Percentiles rank a stretch among this genome's conserved stretches.
phyloP scores from a whole-genome alignment of 2,329 filamentous ascomycete species.

The Daldinia sp. region DNA sequence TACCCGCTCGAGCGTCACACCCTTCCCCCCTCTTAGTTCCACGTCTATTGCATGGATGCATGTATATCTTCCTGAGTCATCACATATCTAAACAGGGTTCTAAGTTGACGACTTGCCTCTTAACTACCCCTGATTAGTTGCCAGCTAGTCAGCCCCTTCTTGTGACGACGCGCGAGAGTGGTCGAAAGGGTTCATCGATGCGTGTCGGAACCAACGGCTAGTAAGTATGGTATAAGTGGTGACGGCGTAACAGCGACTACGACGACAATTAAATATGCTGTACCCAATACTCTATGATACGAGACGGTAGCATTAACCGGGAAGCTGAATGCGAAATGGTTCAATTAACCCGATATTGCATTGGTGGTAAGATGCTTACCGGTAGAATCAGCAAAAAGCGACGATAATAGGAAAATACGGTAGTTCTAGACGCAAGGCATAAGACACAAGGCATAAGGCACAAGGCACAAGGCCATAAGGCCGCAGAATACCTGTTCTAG shows the following conservation, averaged over 20 bases:
- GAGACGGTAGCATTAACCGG: constrained; percentile 13
- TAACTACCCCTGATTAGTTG: no score
- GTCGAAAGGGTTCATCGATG: constrained; percentile 9
- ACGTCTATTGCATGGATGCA: neutral
- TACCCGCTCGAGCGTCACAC: constrained; percentile 22
- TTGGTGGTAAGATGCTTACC: constrained; percentile 35
- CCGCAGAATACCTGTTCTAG: neutral
- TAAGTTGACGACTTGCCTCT: constrained; percentile 19
- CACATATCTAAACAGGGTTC: constrained; percentile 7
- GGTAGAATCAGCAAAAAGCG: constrained; percentile 23
- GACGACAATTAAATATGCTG: constrained; percentile 19
- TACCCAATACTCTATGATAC: neutral
- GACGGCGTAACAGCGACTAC: constrained; percentile 24
- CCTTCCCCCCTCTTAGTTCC: constrained; percentile 14
- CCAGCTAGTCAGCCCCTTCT: no score
- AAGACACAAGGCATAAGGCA: neutral
- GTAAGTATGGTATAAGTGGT: constrained; percentile 1
- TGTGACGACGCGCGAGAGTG: neutral
- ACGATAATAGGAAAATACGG: constrained; percentile 6
- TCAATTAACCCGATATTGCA: constrained; percentile 22
- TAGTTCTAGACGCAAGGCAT: constrained; percentile 14
- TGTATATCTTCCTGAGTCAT: constrained; percentile 27
- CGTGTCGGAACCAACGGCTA: constrained; percentile 14
- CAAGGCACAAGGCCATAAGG: neutral
- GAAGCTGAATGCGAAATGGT: constrained; percentile 18